Conservation (phyloP, 768 basidiomycete genomes). For the Lentinula boryana region DNA sequence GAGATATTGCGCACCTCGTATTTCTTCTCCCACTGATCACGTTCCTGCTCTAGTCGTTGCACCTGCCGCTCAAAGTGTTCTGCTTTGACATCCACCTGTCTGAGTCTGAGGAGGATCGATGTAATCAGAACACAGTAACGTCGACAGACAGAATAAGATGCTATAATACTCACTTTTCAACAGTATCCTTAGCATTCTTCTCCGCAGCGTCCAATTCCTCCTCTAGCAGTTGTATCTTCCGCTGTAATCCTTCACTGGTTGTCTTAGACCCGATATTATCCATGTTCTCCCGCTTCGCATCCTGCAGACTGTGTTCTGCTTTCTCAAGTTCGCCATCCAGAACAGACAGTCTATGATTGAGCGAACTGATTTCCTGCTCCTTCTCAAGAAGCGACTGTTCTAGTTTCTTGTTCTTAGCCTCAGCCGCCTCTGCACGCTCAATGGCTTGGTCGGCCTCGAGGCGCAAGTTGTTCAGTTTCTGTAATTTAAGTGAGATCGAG, state of each 20-base stretch:
- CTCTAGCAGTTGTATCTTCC: slow-evolving; percentile 90
- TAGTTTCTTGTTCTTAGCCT: slow-evolving; percentile 72
- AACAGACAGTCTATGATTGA: slow-evolving; percentile 61
- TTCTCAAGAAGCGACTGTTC: slow-evolving; percentile 71
- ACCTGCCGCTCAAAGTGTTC: slow-evolving; percentile 97
- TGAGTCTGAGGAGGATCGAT: slow-evolving; percentile 50
- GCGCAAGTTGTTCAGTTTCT: slow-evolving; percentile 79
- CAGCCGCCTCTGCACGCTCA: slow-evolving; percentile 81
- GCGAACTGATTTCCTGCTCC: slow-evolving; percentile 83
- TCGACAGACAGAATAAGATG: neutral
- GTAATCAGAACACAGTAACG: slow-evolving; percentile 11
- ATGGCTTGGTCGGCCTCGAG: slow-evolving; percentile 79
- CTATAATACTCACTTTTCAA: slow-evolving; percentile 75
- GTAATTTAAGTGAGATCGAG: slow-evolving; percentile 4
- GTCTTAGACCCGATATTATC: slow-evolving; percentile 69
- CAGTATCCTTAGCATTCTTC: slow-evolving; percentile 94
- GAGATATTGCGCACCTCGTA: slow-evolving; percentile 61
- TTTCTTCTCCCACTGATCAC: slow-evolving; percentile 92
- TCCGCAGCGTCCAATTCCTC: slow-evolving; percentile 95
- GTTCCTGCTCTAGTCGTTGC: slow-evolving; percentile 79
- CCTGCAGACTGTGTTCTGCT: slow-evolving; percentile 56
- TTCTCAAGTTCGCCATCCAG: slow-evolving; percentile 68
- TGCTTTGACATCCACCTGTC: slow-evolving; percentile 97
- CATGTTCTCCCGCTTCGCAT: slow-evolving; percentile 56
- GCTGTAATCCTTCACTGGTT: slow-evolving; percentile 62